phyloP scores from a whole-genome alignment of 805 yeast genomes.

The Candida orba region DNA sequence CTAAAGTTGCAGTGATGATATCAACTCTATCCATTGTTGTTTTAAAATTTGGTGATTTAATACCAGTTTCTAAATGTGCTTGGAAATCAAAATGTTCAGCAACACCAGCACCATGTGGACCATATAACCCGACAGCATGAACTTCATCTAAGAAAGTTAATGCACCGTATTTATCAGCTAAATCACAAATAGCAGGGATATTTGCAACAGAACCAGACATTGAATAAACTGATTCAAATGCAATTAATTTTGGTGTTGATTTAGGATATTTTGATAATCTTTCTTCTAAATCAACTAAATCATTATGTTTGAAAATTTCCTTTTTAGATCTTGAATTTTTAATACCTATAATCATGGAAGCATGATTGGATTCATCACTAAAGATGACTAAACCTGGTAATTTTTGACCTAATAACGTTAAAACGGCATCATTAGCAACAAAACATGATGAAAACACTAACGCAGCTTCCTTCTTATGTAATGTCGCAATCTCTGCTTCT shows the following conservation, averaged over 20 bases:
- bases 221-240: constrained; percentile 94
- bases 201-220: constrained; percentile 99
- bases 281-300: constrained; percentile 74
- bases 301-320: constrained; percentile 88
- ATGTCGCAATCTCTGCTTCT: constrained; percentile 80
- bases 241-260: constrained; percentile 88
- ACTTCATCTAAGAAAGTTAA: constrained; percentile 96
- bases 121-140: constrained; percentile 98
- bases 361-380: constrained; percentile 91
- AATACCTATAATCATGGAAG: constrained; percentile 96
- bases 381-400: constrained; percentile 85
- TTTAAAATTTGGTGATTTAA: constrained; percentile 40
- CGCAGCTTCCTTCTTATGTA: constrained; percentile 93
- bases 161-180: constrained; percentile 97
- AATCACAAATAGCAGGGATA: constrained; percentile 83
- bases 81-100: constrained; percentile 94
- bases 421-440: constrained; percentile 94
- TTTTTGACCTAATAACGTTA: constrained; percentile 85
- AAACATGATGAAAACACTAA: constrained; percentile 92
- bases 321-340: constrained; percentile 83
- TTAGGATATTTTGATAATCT: constrained; percentile 74
- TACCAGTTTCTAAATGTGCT: constrained; percentile 64
- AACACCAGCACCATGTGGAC: constrained; percentile 99
- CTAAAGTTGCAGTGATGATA: constrained; percentile 95
- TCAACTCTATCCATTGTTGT: constrained; percentile 87